Evolutionary conservation across 257 asterid genomes (phyloP).

Genomic region (Plantago major): DNA sequence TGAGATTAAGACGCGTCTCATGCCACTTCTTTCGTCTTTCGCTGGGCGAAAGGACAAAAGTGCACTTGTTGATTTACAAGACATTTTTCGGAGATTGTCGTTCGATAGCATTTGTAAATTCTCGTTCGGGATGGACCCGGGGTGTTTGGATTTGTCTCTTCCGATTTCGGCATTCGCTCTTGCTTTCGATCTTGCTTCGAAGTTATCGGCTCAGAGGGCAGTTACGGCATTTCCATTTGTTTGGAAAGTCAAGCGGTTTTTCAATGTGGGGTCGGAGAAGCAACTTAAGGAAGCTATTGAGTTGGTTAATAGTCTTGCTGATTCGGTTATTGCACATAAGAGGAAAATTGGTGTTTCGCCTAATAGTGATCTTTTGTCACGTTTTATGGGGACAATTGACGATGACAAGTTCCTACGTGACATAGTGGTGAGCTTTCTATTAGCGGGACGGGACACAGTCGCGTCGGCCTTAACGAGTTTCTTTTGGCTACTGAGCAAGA

Average conservation of each 20-base stretch:
- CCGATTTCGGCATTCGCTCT: conserved; percentile 48
- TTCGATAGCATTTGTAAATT: conserved; percentile 68
- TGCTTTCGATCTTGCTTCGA: conserved; percentile 72
- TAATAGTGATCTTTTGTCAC: conserved; percentile 21
- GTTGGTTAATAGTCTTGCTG: conserved; percentile 36
- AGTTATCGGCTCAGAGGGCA: conserved; percentile 67
- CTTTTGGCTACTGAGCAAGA: conserved; percentile 32
- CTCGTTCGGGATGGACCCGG: conserved; percentile 71
- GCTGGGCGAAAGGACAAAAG: neutral
- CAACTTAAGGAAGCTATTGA: conserved; percentile 46
- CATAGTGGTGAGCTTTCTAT: conserved; percentile 19
- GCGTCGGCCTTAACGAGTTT: conserved; percentile 16
- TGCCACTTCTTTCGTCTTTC: conserved; percentile 41
- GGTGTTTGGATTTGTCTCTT: conserved; percentile 43
- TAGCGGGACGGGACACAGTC: conserved; percentile 21
- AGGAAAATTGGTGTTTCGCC: conserved; percentile 9
- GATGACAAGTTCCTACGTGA: conserved; percentile 21
- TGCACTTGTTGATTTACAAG: conserved; percentile 59
- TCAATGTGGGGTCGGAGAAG: conserved; percentile 62
- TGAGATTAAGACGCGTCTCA: conserved; percentile 49
- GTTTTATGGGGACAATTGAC: conserved; percentile 16
- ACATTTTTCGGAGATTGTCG: conserved; percentile 60
- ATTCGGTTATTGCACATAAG: conserved; percentile 28
- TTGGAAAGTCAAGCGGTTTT: conserved; percentile 58
- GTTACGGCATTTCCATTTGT: conserved; percentile 46